These are phyloP conservation scores for Filosporella fistucella DNA, from an alignment of 495 filamentous ascomycete species.

Conservation along the genomic window DNA sequence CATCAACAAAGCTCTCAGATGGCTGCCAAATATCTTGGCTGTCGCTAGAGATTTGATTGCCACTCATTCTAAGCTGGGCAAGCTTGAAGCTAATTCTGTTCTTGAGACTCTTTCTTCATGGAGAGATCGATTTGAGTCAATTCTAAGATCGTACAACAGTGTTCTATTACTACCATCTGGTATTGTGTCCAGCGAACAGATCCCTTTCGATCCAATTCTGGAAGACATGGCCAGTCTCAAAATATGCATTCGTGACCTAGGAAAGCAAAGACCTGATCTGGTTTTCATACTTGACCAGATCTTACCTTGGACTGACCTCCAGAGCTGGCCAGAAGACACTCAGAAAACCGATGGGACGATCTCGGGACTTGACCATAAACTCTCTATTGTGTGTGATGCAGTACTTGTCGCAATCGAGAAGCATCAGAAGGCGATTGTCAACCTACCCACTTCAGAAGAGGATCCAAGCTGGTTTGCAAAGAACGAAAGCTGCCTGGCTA, in stretches of 20 bases:
- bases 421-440: constrained; percentile 44
- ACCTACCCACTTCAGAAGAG: constrained; percentile 47
- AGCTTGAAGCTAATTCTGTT: constrained; percentile 36
- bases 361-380: constrained; percentile 44
- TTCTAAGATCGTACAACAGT: constrained; percentile 35
- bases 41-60: constrained; percentile 39
- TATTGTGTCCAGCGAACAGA: constrained; percentile 42
- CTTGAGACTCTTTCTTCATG: constrained; percentile 40
- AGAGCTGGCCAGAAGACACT: not conserved
- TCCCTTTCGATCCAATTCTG: constrained; percentile 40
- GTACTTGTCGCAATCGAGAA: constrained; percentile 72
- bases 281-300: constrained; percentile 61
- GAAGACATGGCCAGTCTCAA: constrained; percentile 39
- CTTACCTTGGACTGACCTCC: constrained; percentile 34
- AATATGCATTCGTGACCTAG: constrained; percentile 35
- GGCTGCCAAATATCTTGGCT: constrained; percentile 47
- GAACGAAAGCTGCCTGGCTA: constrained; percentile 52
- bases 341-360: constrained; percentile 15
- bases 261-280: constrained; percentile 48
- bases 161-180: constrained; percentile 50
- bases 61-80: constrained; percentile 57
- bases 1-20: constrained; percentile 29
- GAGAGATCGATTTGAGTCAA: constrained; percentile 38
- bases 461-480: constrained; percentile 59
- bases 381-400: constrained; percentile 57